These are phyloP conservation scores for Citrullus mucosospermus DNA, from an alignment of 306 rosid genomes.

Conservation along the genomic window DNA sequence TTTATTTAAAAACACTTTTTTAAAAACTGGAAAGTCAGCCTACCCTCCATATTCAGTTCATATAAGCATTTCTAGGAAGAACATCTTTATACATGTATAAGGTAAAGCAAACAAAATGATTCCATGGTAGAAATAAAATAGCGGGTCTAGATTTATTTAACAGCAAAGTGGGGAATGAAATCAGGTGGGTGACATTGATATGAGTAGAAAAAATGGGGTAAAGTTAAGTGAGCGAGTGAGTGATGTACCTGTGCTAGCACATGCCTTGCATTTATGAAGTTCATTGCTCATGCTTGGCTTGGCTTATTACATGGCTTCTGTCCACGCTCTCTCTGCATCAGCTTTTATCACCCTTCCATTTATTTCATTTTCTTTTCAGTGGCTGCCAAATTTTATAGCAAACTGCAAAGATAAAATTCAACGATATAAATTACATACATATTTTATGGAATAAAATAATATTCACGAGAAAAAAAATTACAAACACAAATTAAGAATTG, in stretches of 20 bases:
- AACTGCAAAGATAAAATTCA: neutral
- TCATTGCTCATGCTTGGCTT: constrained; percentile 16
- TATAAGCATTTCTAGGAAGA: neutral
- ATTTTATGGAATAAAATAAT: neutral
- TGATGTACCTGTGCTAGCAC: constrained; percentile 21
- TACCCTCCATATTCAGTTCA: too few species aligned
- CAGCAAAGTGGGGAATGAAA: neutral
- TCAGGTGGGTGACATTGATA: neutral
- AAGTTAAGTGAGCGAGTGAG: constrained; percentile 4
- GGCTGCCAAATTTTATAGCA: neutral
- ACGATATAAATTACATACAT: neutral
- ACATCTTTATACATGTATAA: neutral
- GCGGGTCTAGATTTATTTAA: neutral
- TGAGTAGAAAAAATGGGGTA: neutral
- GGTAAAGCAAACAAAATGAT: neutral
- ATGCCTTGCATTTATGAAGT: constrained; percentile 39
- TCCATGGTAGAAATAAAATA: neutral
- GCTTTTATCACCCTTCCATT: constrained; percentile 4
- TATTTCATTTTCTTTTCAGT: neutral
- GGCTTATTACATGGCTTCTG: constrained; percentile 5
- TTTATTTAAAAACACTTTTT: too few species aligned
- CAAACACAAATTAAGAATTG: neutral
- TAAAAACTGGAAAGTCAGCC: too few species aligned
- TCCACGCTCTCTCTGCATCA: neutral
- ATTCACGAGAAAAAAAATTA: neutral